Conservation (phyloP, 2,329 filamentous ascomycete species). For the Cercospora zeae-maydis region DNA sequence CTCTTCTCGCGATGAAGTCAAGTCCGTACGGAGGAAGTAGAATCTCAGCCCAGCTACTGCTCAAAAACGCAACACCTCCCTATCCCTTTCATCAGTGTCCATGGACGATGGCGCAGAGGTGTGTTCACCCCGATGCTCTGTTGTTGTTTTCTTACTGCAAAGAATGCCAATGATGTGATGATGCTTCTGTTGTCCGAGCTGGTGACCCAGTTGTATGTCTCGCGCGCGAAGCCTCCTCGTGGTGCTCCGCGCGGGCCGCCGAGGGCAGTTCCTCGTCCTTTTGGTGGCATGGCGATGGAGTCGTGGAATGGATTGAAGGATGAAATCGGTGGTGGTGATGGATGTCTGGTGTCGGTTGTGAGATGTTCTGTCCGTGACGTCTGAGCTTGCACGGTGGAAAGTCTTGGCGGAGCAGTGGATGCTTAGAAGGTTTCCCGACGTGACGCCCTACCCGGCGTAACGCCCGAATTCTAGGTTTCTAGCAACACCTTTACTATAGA, state of each 20-base stretch:
- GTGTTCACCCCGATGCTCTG: background rate
- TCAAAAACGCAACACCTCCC: slow-evolving; percentile 48
- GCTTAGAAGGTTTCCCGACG: no score
- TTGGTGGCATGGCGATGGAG: slow-evolving; percentile 12
- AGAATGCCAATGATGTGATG: slow-evolving; percentile 48
- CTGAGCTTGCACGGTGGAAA: background rate
- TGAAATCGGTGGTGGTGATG: background rate
- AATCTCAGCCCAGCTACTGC: slow-evolving; percentile 53
- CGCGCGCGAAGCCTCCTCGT: slow-evolving; percentile 38
- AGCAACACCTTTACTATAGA: no score
- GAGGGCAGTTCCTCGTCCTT: slow-evolving; percentile 24
- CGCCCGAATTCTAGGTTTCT: no score
- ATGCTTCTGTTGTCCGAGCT: slow-evolving; percentile 50
- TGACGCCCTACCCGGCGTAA: no score
- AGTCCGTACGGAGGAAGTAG: slow-evolving; percentile 47
- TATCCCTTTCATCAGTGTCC: background rate
- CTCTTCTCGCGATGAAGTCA: background rate
- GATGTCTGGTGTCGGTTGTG: background rate
- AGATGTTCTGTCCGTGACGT: background rate
- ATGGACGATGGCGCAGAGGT: no score
- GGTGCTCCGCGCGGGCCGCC: slow-evolving; percentile 32
- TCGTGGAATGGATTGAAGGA: background rate
- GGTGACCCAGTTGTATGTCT: slow-evolving; percentile 42
- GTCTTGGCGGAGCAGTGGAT: background rate
- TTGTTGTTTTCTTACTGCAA: slow-evolving; percentile 45